Evolutionary conservation across 2,329 filamentous ascomycete genomes (phyloP).

Genomic region (Colletotrichum australisinense): DNA sequence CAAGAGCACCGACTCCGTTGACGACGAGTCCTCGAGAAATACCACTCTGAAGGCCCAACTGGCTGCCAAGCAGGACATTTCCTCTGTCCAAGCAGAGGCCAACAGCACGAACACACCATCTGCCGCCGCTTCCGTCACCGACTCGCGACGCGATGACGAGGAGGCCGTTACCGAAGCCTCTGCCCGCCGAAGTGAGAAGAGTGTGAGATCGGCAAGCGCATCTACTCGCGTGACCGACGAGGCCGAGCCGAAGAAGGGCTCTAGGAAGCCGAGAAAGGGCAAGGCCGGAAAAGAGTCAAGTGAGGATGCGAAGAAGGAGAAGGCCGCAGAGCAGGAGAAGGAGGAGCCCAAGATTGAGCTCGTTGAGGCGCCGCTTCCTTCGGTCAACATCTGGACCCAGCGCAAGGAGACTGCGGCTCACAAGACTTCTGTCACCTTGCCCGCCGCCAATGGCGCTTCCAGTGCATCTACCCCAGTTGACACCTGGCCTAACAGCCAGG

Average conservation of each 20-base stretch:
- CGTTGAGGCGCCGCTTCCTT: conserved; percentile 83
- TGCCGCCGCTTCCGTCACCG: conserved; percentile 51
- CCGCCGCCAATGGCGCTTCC: conserved; percentile 38
- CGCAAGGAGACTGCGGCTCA: conserved; percentile 74
- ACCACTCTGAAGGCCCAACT: conserved; percentile 23
- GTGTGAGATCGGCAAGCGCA: conserved; percentile 71
- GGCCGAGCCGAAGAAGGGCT: conserved; percentile 69
- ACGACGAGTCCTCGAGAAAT: conserved; percentile 32
- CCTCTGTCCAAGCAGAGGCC: conserved; percentile 17
- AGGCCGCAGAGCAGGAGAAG: conserved; percentile 70
- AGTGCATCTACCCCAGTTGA: conserved; percentile 35
- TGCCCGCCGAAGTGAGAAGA: conserved; percentile 55
- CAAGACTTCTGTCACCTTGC: conserved; percentile 55
- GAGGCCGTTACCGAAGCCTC: conserved; percentile 51
- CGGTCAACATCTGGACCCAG: conserved; percentile 90
- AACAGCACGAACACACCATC: conserved; percentile 41
- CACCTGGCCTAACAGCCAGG: conserved; percentile 54
- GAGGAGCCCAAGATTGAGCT: conserved; percentile 72
- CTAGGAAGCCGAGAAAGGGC: conserved; percentile 61
- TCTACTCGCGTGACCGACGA: conserved; percentile 77
- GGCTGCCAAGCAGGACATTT: conserved; percentile 41
- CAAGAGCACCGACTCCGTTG: conserved; percentile 8
- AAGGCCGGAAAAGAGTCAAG: conserved; percentile 67
- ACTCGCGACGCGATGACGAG: conserved; percentile 52
- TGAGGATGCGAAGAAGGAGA: conserved; percentile 61